phyloP scores from a whole-genome alignment of 371 early-diverging fungal species.

The Mucor saturninus region DNA sequence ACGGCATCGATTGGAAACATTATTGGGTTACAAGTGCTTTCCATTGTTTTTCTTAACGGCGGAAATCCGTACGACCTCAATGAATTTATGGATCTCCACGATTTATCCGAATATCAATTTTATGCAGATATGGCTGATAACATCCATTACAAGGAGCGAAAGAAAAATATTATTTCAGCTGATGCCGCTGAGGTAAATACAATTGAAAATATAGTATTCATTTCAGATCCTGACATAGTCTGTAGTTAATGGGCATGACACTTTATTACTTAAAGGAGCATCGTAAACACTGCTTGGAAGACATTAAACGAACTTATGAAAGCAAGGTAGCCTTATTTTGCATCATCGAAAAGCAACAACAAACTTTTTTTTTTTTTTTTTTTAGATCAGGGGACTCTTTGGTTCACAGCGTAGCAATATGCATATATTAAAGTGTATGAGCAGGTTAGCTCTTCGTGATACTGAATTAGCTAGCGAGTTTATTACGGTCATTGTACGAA shows the following conservation, averaged over 20 bases:
- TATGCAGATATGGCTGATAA: constrained; percentile 46
- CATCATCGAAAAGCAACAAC: not conserved
- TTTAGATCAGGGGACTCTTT: not conserved
- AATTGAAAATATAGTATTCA: not conserved
- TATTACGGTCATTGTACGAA: constrained; percentile 38
- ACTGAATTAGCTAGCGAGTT: constrained; percentile 39
- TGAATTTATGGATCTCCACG: constrained; percentile 44
- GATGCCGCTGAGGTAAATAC: constrained; percentile 60
- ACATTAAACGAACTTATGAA: not conserved
- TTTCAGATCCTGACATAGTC: not conserved
- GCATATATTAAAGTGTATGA: constrained; percentile 37
- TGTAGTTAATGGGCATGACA: constrained; percentile 45
- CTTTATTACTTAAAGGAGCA: constrained; percentile 42
- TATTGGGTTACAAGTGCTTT: constrained; percentile 59
- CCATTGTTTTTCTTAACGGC: constrained; percentile 56
- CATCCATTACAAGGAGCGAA: constrained; percentile 36
- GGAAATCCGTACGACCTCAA: constrained; percentile 51
- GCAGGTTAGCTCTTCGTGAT: constrained; percentile 51
- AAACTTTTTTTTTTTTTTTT: not conserved
- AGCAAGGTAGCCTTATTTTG: not conserved
- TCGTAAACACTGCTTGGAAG: not conserved
- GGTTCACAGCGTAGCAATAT: not conserved
- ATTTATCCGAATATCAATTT: constrained; percentile 48
- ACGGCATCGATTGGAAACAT: constrained; percentile 36
- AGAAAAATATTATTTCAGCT: constrained; percentile 37